Conservation (phyloP, 768 basidiomycete species). For the Mycena polygramma region DNA sequence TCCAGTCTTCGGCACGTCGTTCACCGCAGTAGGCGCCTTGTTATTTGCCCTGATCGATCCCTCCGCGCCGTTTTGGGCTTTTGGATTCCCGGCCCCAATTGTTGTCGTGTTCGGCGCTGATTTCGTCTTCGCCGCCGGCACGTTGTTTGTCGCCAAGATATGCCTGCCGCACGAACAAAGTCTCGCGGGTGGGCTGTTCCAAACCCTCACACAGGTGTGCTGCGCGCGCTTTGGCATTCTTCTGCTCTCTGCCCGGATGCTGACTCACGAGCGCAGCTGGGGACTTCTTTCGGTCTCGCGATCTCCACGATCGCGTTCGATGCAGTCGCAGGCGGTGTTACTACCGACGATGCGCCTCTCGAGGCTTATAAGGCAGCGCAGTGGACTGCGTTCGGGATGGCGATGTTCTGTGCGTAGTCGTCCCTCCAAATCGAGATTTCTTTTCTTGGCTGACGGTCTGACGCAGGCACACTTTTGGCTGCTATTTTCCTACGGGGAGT, state of each 20-base stretch:
- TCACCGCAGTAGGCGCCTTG: slow-evolving; percentile 62
- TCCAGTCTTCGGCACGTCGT: slow-evolving; percentile 53
- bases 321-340: slow-evolving; percentile 37
- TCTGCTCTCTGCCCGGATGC: neutral
- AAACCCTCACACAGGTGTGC: slow-evolving; percentile 69
- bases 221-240: neutral
- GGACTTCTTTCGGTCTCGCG: slow-evolving; percentile 65
- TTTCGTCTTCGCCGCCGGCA: slow-evolving; percentile 70
- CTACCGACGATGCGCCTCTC: slow-evolving; percentile 51
- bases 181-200: slow-evolving; percentile 71
- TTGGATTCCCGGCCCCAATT: slow-evolving; percentile 69
- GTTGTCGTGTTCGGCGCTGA: slow-evolving; percentile 70
- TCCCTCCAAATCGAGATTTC: neutral
- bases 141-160: slow-evolving; percentile 67
- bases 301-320: slow-evolving; percentile 67
- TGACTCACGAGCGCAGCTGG: slow-evolving; percentile 53
- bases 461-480: slow-evolving; percentile 24
- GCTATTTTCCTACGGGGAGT: slow-evolving; percentile 31
- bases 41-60: slow-evolving; percentile 69
- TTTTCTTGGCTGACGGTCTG: neutral
- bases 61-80: slow-evolving; percentile 67
- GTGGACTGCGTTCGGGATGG: slow-evolving; percentile 67
- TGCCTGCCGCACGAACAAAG: slow-evolving; percentile 67
- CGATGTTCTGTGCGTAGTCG: slow-evolving; percentile 55
- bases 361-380: slow-evolving; percentile 65